Evolutionary conservation across 2,329 filamentous ascomycete species (phyloP), one percentile per base, ranked within the genome.

Genomic region (Elsinoe perseae): DNA sequence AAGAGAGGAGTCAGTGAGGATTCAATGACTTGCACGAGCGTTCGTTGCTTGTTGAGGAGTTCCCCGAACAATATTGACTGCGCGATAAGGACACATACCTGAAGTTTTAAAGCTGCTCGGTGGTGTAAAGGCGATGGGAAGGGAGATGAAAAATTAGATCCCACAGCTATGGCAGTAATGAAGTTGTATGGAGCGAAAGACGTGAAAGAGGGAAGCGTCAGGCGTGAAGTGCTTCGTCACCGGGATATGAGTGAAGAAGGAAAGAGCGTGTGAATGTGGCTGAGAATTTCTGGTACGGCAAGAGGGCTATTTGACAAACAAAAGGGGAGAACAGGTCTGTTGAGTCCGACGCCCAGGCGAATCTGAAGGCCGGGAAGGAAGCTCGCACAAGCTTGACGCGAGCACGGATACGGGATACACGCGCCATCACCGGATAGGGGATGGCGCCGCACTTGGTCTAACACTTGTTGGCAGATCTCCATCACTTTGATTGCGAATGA

Each of bases 21-120:
- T n/a, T 21, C 16, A 36, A 8, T 38, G 16, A 16, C 25, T 20
- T 40, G 9, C 10, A 7, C 3, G 8, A 2, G 20, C n/a, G 30
- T 3, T 53, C 38, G 50, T 27, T 30, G 23, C 43, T 54, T 34
- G 46, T 50, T 50, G 46, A 32, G 46, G 25, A 23, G 23, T 21
- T 12, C 9, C 25, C 4, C 20, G 12, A 14, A 14, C n/a, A 14
- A 9, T 36, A 14, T 36, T 36, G 4, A 25, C 25, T 10, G 40
- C 40, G 53, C 53, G 38, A 46, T 27, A 32, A 36, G 40, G 16
- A 23, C 10, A 56, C 53, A 46, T 42, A 56, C 53, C 53, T 56
- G 40, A n/a, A 42, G 32, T 27, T 56, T 25, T 56, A 56, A 56
- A 56, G 53, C 53, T 56, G 53, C 53, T 56, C 36, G 20, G 25